Percentiles rank a stretch among this genome's conserved stretches.
Evolutionary conservation across 2,329 filamentous ascomycete genomes (phyloP).

Genomic region (Penicillium sp.): DNA sequence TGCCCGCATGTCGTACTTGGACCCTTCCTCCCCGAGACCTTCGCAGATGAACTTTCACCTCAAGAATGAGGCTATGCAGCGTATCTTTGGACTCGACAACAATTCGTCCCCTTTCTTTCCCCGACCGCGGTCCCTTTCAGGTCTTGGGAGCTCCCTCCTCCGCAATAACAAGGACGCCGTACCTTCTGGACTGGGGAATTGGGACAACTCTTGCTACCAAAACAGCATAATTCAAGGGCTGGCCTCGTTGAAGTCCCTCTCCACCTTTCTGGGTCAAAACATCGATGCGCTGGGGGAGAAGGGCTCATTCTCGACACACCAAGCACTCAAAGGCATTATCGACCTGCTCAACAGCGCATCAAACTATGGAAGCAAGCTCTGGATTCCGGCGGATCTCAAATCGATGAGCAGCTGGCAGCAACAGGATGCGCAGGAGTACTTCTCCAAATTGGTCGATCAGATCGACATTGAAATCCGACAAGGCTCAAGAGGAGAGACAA

Average conservation of each 20-base stretch:
- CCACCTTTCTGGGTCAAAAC: constrained; percentile 57
- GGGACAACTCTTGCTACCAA: constrained; percentile 95
- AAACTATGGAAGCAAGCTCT: constrained; percentile 72
- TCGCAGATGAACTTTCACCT: constrained; percentile 37
- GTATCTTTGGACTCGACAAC: constrained; percentile 59
- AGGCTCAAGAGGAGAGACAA: constrained; percentile 44
- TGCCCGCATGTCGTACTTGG: constrained; percentile 46
- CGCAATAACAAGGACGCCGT: constrained; percentile 30
- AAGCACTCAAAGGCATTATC: constrained; percentile 62
- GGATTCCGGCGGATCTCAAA: constrained; percentile 77
- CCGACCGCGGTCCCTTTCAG: constrained; percentile 52
- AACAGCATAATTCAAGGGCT: constrained; percentile 90
- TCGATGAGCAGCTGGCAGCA: constrained; percentile 94
- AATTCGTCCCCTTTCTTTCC: constrained; percentile 57
- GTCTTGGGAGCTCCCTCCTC: constrained; percentile 47
- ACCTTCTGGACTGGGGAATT: constrained; percentile 71
- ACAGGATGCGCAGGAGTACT: constrained; percentile 97
- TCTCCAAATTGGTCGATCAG: constrained; percentile 79
- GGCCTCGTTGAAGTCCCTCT: constrained; percentile 67
- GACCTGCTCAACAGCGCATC: constrained; percentile 62
- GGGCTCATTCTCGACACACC: constrained; percentile 45
- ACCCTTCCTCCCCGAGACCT: constrained; percentile 41
- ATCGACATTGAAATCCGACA: constrained; percentile 70
- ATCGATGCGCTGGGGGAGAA: constrained; percentile 36
- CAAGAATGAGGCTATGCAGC: constrained; percentile 62